Conservation (phyloP, 2,329 filamentous ascomycete species). For the Passalora sequoiae region DNA sequence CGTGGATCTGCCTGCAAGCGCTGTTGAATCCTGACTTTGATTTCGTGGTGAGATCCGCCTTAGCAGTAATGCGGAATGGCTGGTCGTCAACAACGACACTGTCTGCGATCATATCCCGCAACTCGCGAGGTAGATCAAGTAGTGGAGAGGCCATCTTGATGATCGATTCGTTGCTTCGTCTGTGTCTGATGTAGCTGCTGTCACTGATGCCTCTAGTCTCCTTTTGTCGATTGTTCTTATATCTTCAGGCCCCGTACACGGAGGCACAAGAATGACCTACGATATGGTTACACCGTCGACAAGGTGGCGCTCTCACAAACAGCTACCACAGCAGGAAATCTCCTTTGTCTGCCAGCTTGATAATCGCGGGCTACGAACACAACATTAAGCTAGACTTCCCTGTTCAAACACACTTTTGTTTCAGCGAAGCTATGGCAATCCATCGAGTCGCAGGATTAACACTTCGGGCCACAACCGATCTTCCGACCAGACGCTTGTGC, state of each 20-base stretch:
- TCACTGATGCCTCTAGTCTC: background rate
- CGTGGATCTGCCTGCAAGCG: constrained; percentile 15
- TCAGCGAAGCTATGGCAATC: background rate
- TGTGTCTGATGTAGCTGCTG: background rate
- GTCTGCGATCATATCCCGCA: constrained; percentile 20
- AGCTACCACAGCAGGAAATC: background rate
- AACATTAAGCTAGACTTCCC: background rate
- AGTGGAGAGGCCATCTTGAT: constrained; percentile 17
- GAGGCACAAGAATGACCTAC: background rate
- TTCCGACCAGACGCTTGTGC: background rate
- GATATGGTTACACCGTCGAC: constrained; percentile 1
- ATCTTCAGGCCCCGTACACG: background rate
- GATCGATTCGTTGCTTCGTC: background rate
- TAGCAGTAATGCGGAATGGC: constrained; percentile 14
- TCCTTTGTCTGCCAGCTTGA: background rate
- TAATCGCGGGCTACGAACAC: background rate
- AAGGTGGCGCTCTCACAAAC: constrained; percentile 1
- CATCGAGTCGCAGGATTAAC: no score
- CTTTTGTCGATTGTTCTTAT: background rate
- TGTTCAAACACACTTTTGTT: background rate
- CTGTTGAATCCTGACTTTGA: constrained; percentile 6
- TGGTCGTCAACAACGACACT: constrained; percentile 18
- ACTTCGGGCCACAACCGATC: background rate
- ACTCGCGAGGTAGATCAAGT: constrained; percentile 17
- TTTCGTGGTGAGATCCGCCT: background rate